phyloP scores from a whole-genome alignment of 2,329 filamentous ascomycete species.

The Botrytis galanthina region DNA sequence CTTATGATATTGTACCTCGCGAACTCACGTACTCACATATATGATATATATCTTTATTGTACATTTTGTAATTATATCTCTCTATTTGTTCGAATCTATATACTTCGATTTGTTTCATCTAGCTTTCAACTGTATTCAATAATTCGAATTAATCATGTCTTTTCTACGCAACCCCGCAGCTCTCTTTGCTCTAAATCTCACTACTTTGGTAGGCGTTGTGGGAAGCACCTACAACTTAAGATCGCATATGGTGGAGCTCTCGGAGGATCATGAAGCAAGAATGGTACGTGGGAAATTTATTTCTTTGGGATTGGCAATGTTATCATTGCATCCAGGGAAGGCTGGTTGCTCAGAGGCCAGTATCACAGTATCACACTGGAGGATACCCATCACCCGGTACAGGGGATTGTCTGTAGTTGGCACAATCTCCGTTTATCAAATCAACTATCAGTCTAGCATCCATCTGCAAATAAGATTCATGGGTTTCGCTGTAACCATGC shows the following conservation, averaged over 20 bases:
- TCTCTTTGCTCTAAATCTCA: constrained; percentile 22
- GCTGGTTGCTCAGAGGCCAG: background rate
- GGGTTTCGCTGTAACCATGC: background rate
- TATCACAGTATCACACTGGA: background rate
- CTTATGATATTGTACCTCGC: background rate
- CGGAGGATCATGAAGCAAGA: constrained; percentile 30
- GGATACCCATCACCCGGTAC: background rate
- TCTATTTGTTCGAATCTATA: background rate
- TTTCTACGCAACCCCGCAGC: constrained; percentile 25
- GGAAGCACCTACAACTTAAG: constrained; percentile 28
- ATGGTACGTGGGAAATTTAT: constrained; percentile 23
- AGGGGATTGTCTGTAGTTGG: background rate
- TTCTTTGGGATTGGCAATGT: background rate
- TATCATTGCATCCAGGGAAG: background rate
- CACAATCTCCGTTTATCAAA: background rate
- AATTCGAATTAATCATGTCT: constrained; percentile 18
- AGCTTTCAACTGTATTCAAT: background rate
- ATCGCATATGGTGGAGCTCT: constrained; percentile 31
- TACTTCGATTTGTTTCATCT: background rate
- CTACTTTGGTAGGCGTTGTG: constrained; percentile 24
- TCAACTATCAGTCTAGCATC: background rate
- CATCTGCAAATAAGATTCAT: background rate
- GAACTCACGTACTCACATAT: background rate
- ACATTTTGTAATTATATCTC: background rate
- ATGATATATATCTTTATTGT: background rate